A percentile compares a stretch with the other conserved stretches of the same genome.
Conservation (phyloP, 164 flowering plant species). For the Aristolochia californica region DNA sequence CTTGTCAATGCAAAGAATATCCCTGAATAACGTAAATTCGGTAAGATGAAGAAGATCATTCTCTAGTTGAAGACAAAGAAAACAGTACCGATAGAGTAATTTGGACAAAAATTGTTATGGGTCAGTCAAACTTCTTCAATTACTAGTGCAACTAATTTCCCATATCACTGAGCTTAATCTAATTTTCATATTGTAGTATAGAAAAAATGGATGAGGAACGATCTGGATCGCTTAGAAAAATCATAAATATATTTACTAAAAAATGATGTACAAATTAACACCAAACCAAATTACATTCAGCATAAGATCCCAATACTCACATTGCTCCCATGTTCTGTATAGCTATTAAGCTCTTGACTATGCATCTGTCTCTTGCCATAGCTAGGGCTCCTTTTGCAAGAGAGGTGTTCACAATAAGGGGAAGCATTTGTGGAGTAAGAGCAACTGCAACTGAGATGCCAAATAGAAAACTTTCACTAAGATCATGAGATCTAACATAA, state of each 20-base stretch:
- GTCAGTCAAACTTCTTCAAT: no score
- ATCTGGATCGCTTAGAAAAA: no score
- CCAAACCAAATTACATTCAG: neutral
- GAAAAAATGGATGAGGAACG: no score
- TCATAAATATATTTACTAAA: no score
- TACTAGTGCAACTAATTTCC: no score
- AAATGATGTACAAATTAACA: neutral
- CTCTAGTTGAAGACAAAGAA: neutral
- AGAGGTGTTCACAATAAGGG: constrained; percentile 61
- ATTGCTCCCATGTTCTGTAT: constrained; percentile 78
- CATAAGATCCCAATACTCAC: constrained; percentile 29
- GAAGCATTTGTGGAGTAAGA: constrained; percentile 82
- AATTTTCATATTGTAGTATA: no score
- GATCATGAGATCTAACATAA: constrained; percentile 24
- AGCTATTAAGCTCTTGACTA: constrained; percentile 60
- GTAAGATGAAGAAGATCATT: neutral
- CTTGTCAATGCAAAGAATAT: constrained; percentile 68
- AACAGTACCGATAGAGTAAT: no score
- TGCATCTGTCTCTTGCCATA: constrained; percentile 71
- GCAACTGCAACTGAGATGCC: constrained; percentile 66
- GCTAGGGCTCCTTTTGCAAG: constrained; percentile 76
- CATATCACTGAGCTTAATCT: no score
- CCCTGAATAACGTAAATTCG: constrained; percentile 30
- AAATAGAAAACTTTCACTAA: constrained; percentile 39
- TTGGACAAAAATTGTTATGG: no score